These are phyloP conservation scores for Zymoseptoria tritici DNA, from an alignment of 2,329 filamentous ascomycete genomes.

Conservation along the genomic window DNA sequence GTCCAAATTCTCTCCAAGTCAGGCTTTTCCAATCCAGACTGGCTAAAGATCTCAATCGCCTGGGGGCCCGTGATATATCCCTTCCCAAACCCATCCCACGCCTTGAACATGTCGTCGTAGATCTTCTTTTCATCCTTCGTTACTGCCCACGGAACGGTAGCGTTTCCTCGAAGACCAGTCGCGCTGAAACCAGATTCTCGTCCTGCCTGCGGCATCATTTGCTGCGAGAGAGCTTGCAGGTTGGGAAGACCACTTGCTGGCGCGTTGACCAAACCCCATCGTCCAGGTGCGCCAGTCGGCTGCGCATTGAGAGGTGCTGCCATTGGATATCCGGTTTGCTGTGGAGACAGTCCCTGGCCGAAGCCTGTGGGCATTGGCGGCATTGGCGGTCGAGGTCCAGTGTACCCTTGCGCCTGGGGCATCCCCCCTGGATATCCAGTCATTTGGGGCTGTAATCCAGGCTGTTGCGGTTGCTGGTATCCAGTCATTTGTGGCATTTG, in stretches of 20 bases:
- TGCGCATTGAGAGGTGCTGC: slow-evolving; percentile 71
- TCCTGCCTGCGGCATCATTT: slow-evolving; percentile 95
- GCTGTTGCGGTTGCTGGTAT: slow-evolving; percentile 38
- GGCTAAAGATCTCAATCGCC: slow-evolving; percentile 93
- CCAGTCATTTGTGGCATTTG: slow-evolving; percentile 19
- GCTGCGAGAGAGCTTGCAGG: slow-evolving; percentile 82
- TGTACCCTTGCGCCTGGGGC: slow-evolving; percentile 71
- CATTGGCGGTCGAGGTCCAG: slow-evolving; percentile 70
- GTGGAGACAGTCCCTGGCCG: slow-evolving; percentile 52
- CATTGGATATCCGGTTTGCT: slow-evolving; percentile 61
- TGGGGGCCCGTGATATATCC: slow-evolving; percentile 87
- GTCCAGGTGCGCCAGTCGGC: slow-evolving; percentile 83
- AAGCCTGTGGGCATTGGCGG: slow-evolving; percentile 72
- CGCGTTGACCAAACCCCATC: slow-evolving; percentile 97
- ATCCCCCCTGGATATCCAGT: slow-evolving; percentile 51
- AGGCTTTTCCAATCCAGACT: slow-evolving; percentile 84
- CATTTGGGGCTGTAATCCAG: slow-evolving; percentile 54
- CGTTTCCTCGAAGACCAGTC: slow-evolving; percentile 81
- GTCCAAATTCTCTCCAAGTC: slow-evolving; percentile 95
- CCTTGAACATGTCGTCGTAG: slow-evolving; percentile 89
- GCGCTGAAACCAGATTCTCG: slow-evolving; percentile 84
- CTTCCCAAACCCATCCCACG: slow-evolving; percentile 92
- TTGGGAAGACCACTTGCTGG: slow-evolving; percentile 85
- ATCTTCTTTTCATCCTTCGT: slow-evolving; percentile 98
- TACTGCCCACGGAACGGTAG: slow-evolving; percentile 94